Evolutionary conservation across 495 filamentous ascomycete genomes (phyloP).

Genomic region (Lepidopterella palustris): DNA sequence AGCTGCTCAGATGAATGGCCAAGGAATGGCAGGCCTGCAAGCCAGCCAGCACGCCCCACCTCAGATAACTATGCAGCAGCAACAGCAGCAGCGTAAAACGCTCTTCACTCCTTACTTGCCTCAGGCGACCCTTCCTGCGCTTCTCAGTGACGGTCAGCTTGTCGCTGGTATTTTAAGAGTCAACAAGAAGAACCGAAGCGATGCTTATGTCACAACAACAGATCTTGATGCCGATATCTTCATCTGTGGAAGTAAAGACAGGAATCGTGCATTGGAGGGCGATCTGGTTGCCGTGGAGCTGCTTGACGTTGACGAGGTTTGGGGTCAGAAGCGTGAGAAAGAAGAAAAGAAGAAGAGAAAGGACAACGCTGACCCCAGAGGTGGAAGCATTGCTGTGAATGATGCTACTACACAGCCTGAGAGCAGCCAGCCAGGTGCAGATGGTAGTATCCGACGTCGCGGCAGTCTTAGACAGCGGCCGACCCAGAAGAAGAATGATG

Average conservation of each 20-base stretch:
- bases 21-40: constrained; percentile 51
- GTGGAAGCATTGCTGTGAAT: constrained; percentile 61
- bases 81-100: constrained; percentile 91
- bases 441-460: constrained; percentile 81
- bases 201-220: constrained; percentile 91
- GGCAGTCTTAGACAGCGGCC: constrained; percentile 94
- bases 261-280: constrained; percentile 91
- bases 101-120: constrained; percentile 97
- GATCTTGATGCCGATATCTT: constrained; percentile 98
- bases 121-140: constrained; percentile 85
- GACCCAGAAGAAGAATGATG: constrained; percentile 99
- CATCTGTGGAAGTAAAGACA: constrained; percentile 97
- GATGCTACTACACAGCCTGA: constrained; percentile 60
- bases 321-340: constrained; percentile 97
- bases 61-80: constrained; percentile 54
- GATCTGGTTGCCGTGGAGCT: constrained; percentile 95
- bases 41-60: constrained; percentile 72
- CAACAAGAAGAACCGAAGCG: constrained; percentile 98
- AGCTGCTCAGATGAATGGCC: constrained; percentile 60
- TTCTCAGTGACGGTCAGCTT: constrained; percentile 85
- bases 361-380: constrained; percentile 88
- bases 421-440: constrained; percentile 52
- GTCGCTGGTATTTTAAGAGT: constrained; percentile 95
- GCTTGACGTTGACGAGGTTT: constrained; percentile 96
- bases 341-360: constrained; percentile 99